Evolutionary conservation across 1,139 yeast species (phyloP).

Genomic region (Saccharomyces pastorianus): DNA sequence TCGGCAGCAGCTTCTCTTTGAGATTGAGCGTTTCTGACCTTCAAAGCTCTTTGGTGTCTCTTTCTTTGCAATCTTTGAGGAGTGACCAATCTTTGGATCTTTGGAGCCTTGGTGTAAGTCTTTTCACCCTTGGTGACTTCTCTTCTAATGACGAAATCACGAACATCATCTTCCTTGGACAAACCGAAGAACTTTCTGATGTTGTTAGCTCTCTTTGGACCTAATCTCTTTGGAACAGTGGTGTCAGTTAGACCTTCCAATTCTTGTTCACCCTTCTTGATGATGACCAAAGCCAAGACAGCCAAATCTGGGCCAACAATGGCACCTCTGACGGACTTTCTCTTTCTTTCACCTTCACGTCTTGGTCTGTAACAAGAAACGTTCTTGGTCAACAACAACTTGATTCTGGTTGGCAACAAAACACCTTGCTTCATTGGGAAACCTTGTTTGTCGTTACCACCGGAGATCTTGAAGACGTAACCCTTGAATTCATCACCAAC

Average conservation of each 20-base stretch:
- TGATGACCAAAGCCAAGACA: constrained; percentile 85
- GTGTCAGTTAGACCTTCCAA: constrained; percentile 93
- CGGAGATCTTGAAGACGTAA: constrained; percentile 96
- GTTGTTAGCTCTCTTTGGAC: constrained; percentile 99
- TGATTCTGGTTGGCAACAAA: constrained; percentile 99
- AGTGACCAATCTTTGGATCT: constrained; percentile 98
- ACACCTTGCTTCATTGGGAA: constrained; percentile 99
- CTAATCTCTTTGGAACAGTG: constrained; percentile 96
- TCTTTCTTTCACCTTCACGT: constrained; percentile 99
- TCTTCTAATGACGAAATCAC: constrained; percentile 96
- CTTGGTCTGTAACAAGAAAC: constrained; percentile 99
- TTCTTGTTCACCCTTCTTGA: constrained; percentile 95
- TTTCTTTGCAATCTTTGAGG: constrained; percentile 99
- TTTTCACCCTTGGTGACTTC: constrained; percentile 97
- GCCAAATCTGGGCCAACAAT: constrained; percentile 96
- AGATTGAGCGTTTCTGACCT: constrained; percentile 94
- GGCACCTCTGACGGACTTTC: constrained; percentile 99
- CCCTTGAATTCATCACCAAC: constrained; percentile 99
- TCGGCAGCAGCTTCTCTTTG: constrained; percentile 99
- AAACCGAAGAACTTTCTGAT: constrained; percentile 99
- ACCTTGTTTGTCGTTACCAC: constrained; percentile 99
- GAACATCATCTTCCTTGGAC: constrained; percentile 93
- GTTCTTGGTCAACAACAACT: constrained; percentile 87
- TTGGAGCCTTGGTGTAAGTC: constrained; percentile 99
- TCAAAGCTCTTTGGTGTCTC: constrained; percentile 92